A percentile compares a stretch with the other conserved stretches of the same genome.
These are phyloP conservation scores for Boletellus sp. DNA, from an alignment of 1,284 basidiomycete genomes.

Conservation along the genomic window DNA sequence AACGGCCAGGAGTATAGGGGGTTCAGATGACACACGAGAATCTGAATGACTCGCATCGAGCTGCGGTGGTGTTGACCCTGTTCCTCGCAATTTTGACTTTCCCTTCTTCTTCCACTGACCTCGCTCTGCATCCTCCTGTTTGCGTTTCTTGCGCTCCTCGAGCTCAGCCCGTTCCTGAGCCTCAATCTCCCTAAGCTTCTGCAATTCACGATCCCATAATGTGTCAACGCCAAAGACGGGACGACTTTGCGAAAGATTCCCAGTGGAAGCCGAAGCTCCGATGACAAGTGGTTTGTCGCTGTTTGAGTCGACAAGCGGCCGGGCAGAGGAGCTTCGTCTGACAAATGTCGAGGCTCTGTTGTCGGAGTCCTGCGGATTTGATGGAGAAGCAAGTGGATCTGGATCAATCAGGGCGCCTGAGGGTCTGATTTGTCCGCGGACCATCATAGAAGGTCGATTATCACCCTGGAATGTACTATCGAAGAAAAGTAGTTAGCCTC, in stretches of 20 bases:
- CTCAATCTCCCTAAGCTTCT: slow-evolving; percentile 69
- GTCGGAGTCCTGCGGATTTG: slow-evolving; percentile 18
- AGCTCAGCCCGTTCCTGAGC: slow-evolving; percentile 53
- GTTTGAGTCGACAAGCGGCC: slow-evolving; percentile 60
- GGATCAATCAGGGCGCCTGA: slow-evolving; percentile 73
- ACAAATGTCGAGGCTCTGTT: slow-evolving; percentile 35
- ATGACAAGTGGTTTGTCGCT: slow-evolving; percentile 29
- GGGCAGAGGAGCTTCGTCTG: slow-evolving; percentile 50
- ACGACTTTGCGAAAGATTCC: slow-evolving; percentile 40
- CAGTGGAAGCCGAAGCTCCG: slow-evolving; percentile 30
- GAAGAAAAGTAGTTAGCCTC: slow-evolving; percentile 8
- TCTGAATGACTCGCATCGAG: slow-evolving; percentile 10
- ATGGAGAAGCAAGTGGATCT: slow-evolving; percentile 42
- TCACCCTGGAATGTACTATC: slow-evolving; percentile 69
- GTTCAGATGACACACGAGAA: slow-evolving; percentile 40
- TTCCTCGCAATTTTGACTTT: slow-evolving; percentile 43
- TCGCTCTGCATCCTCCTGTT: slow-evolving; percentile 43
- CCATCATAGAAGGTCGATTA: slow-evolving; percentile 82
- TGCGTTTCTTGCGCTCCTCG: slow-evolving; percentile 43
- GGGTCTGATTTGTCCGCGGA: slow-evolving; percentile 50
- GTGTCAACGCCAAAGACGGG: slow-evolving; percentile 84
- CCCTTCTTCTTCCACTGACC: slow-evolving; percentile 40
- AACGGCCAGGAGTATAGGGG: slow-evolving; percentile 57
- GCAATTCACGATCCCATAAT: slow-evolving; percentile 76
- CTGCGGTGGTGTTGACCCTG: slow-evolving; percentile 26